These are phyloP conservation scores for Bromus sterilis DNA, from an alignment of 176 grass and related monocot species.

Conservation along the genomic window DNA sequence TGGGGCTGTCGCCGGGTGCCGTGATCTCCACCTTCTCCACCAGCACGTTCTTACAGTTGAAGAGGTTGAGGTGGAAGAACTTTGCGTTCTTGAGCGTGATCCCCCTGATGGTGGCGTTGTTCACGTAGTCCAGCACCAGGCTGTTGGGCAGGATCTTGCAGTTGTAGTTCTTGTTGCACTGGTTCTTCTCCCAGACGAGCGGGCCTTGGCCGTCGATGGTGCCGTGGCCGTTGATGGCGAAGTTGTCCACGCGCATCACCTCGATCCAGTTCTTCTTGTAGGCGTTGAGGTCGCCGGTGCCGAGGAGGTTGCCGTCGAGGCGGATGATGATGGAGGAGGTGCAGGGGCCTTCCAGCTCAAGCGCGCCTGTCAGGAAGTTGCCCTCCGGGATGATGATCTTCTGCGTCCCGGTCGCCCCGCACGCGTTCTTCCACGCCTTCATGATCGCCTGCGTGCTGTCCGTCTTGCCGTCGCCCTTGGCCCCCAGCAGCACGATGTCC, in stretches of 20 bases:
- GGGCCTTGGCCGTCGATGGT: conserved; percentile 51
- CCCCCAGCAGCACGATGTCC: conserved; percentile 45
- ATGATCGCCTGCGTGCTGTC: conserved; percentile 47
- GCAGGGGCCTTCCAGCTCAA: conserved; percentile 48
- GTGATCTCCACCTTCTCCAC: conserved; percentile 44
- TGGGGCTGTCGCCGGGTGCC: conserved; percentile 53
- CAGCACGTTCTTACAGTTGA: conserved; percentile 24
- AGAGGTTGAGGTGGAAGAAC: conserved; percentile 76
- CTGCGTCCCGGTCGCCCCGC: conserved; percentile 13
- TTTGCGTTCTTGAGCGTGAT: conserved; percentile 50
- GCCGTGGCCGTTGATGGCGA: conserved; percentile 43
- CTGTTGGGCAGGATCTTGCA: conserved; percentile 50
- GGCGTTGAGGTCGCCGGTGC: conserved; percentile 38
- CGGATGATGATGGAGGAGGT: conserved; percentile 37
- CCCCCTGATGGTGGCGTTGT: conserved; percentile 12
- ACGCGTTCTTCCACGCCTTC: conserved; percentile 56
- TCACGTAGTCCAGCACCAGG: conserved; percentile 55
- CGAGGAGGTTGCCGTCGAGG: conserved; percentile 49
- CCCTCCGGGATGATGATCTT: conserved; percentile 45
- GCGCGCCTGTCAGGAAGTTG: conserved; percentile 22
- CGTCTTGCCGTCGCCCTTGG: conserved; percentile 40
- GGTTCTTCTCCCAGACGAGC: conserved; percentile 43
- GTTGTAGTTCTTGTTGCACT: conserved; percentile 40
- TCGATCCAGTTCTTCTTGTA: conserved; percentile 61
- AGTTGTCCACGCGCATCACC: conserved; percentile 21